phyloP scores from a whole-genome alignment of 352 stramenopile species.

The Phytophthora multivora region DNA sequence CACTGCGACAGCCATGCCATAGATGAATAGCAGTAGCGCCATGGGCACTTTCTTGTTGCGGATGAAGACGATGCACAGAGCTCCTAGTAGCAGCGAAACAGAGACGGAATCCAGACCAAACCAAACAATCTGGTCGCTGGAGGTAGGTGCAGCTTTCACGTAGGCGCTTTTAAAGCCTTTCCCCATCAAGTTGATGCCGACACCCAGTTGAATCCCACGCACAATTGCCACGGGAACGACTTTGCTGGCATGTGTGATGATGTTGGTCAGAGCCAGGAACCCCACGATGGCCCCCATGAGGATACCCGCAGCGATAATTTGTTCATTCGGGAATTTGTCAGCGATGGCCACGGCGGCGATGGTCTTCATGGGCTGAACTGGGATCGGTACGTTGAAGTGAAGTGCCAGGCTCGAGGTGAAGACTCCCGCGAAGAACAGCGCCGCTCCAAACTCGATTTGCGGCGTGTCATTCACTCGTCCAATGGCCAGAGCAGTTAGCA shows the following conservation, averaged over 20 bases:
- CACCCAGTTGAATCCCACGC: constrained; percentile 91
- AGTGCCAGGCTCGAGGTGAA: constrained; percentile 87
- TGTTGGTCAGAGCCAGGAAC: constrained; percentile 82
- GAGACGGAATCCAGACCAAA: constrained; percentile 71
- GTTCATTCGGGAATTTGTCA: constrained; percentile 70
- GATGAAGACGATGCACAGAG: constrained; percentile 76
- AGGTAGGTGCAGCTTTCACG: constrained; percentile 34
- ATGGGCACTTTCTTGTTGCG: constrained; percentile 65
- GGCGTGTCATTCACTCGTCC: constrained; percentile 64
- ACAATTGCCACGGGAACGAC: constrained; percentile 90
- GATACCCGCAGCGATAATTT: constrained; percentile 89
- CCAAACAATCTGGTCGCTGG: constrained; percentile 44
- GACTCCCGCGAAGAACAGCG: constrained; percentile 92
- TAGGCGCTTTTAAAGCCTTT: constrained; percentile 83
- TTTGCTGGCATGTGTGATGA: constrained; percentile 90
- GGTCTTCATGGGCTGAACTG: constrained; percentile 96
- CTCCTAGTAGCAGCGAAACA: constrained; percentile 67
- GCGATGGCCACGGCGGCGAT: constrained; percentile 91
- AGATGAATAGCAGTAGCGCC: constrained; percentile 69
- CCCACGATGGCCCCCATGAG: constrained; percentile 72
- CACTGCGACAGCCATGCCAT: constrained; percentile 66
- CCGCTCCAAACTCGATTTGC: constrained; percentile 88
- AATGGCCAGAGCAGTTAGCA: constrained; percentile 91
- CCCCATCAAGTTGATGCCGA: constrained; percentile 87
- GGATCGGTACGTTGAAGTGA: constrained; percentile 93